These are phyloP conservation scores for Saccharomyces jurei DNA, from an alignment of 805 yeast genomes.

Conservation along the genomic window DNA sequence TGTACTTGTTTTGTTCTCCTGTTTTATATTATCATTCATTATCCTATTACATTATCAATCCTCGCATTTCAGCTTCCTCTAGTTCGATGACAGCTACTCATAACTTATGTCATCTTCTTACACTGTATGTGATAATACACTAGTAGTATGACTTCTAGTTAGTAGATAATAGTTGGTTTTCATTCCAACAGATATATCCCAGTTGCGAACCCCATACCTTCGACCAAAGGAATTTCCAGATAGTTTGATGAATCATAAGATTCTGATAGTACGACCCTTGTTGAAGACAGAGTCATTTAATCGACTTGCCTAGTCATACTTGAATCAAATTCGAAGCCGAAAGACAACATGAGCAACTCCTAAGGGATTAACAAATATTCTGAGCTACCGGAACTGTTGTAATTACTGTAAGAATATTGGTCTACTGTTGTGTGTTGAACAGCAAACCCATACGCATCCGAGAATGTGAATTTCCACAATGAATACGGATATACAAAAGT, in stretches of 20 bases:
- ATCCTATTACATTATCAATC: too few species aligned
- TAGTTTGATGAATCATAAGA: conserved; percentile 27
- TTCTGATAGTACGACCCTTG: conserved; percentile 35
- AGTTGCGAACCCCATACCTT: conserved; percentile 54
- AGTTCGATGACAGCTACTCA: too few species aligned
- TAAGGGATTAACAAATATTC: conserved; percentile 50
- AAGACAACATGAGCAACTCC: conserved; percentile 45
- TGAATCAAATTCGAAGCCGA: conserved; percentile 41
- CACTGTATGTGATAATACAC: too few species aligned
- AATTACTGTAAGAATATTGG: conserved; percentile 40
- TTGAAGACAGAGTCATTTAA: conserved; percentile 45
- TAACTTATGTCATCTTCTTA: too few species aligned
- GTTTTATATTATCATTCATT: too few species aligned
- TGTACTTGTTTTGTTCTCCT: too few species aligned
- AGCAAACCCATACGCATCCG: conserved; percentile 47
- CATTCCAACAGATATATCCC: conserved; percentile 41
- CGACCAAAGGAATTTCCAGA: conserved; percentile 44
- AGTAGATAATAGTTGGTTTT: too few species aligned
- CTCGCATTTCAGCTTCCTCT: too few species aligned
- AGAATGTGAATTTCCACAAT: conserved; percentile 43
- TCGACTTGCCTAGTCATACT: conserved; percentile 37
- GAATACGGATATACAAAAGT: conserved; percentile 63
- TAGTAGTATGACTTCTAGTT: too few species aligned
- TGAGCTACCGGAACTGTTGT: conserved; percentile 53
- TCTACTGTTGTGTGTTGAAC: conserved; percentile 53